A percentile compares a stretch with the other conserved stretches of the same genome.
Conservation (phyloP, 23 red algal species). For the Gracilaria gracilis region DNA sequence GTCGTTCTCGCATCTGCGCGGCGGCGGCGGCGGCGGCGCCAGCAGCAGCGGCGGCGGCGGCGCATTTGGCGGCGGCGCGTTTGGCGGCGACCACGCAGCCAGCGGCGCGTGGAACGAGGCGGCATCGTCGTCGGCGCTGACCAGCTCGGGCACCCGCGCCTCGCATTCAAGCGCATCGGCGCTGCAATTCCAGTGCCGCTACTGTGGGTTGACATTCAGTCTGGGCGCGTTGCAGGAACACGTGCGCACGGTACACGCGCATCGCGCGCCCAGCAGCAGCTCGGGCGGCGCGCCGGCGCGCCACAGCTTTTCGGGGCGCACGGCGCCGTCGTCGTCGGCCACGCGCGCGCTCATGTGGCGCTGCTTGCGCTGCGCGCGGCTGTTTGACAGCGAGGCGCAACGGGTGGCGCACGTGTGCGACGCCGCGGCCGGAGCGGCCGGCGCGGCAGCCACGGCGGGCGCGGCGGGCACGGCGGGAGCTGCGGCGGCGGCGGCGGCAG, state of each 20-base stretch:
- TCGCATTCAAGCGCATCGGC: neutral
- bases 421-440: neutral
- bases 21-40: neutral
- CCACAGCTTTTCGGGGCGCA: neutral
- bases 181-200: neutral
- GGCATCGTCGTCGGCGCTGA: neutral
- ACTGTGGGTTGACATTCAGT: slow-evolving; percentile 10
- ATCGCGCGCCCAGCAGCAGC: neutral
- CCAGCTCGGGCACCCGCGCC: slow-evolving; percentile 1
- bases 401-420: neutral
- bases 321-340: neutral
- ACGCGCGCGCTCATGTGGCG: too few species aligned
- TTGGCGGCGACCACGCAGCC: neutral
- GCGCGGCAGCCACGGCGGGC: neutral
- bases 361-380: neutral
- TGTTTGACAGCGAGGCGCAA: neutral
- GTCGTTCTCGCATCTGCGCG: slow-evolving; percentile 1
- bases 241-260: neutral
- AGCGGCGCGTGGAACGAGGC: neutral
- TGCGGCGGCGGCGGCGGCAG: neutral
- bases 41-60: too few species aligned
- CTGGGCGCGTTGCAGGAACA: slow-evolving; percentile 3
- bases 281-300: neutral
- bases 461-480: neutral
- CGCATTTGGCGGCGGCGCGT: too few species aligned